Percentiles rank a stretch among this genome's conserved stretches.
Evolutionary conservation across 2,329 filamentous ascomycete genomes (phyloP).

Genomic region (Aspergillus felis): DNA sequence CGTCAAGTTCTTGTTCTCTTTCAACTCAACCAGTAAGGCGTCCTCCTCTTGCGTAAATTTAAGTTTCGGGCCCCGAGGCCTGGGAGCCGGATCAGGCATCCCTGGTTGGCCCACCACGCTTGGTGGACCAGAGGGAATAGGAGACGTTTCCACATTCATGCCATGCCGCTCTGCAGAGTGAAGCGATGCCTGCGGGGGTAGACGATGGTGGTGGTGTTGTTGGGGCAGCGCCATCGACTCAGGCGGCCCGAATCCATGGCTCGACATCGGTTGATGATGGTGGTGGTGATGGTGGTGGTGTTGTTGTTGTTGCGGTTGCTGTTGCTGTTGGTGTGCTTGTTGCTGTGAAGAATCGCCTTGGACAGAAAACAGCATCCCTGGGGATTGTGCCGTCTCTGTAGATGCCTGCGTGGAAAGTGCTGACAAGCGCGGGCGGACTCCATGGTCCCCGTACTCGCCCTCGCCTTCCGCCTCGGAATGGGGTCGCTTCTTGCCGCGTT

Average conservation of each 20-base stretch:
- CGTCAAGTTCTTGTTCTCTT: conserved; percentile 89
- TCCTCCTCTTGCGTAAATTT: conserved; percentile 95
- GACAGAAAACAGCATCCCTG: conserved; percentile 34
- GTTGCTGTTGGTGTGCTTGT: background rate
- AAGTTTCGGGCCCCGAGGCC: conserved; percentile 81
- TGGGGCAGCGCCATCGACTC: conserved; percentile 45
- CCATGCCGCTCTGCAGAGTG: conserved; percentile 62
- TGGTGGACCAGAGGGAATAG: conserved; percentile 59
- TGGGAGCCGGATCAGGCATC: conserved; percentile 78
- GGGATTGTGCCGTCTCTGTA: conserved; percentile 27
- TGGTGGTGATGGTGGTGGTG: background rate
- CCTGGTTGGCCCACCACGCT: conserved; percentile 81
- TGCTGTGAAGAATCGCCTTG: conserved; percentile 28
- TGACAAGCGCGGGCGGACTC: conserved; percentile 28
- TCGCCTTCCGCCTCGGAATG: conserved; percentile 30
- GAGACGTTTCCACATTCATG: conserved; percentile 45
- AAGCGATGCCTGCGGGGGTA: conserved; percentile 69
- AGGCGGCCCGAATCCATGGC: conserved; percentile 37
- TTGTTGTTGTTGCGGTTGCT: background rate
- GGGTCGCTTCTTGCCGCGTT: conserved; percentile 32
- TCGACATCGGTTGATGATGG: conserved; percentile 22
- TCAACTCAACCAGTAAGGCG: conserved; percentile 78
- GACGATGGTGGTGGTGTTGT: conserved; percentile 75
- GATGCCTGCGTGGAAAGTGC: conserved; percentile 30
- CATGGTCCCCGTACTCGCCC: conserved; percentile 20